Evolutionary conservation across 148 eudicot species (phyloP).

Genomic region (Arbutus unedo): DNA sequence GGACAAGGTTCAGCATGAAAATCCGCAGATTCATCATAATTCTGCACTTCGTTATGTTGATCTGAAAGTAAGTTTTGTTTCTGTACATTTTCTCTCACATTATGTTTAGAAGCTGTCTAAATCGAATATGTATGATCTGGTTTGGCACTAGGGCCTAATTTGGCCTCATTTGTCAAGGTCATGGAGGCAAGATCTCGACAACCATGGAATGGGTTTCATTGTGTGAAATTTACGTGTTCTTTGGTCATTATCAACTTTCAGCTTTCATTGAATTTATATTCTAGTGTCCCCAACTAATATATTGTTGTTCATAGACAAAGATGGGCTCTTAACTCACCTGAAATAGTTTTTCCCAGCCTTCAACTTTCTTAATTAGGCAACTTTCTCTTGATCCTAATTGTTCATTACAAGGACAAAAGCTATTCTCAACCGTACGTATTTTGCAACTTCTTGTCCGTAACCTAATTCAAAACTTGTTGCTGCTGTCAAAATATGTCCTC

Average conservation of each 20-base stretch:
- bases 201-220: neutral
- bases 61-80: constrained; percentile 60
- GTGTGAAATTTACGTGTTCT: neutral
- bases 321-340: neutral
- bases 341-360: neutral
- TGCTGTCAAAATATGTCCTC: neutral
- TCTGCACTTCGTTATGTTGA: constrained; percentile 62
- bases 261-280: neutral
- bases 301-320: constrained; percentile 1
- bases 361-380: neutral
- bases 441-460: neutral
- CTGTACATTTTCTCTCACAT: neutral
- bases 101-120: constrained; percentile 5
- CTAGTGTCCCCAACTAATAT: neutral
- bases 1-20: constrained; percentile 59
- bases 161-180: neutral
- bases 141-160: neutral
- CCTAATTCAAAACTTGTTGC: neutral
- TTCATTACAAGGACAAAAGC: neutral
- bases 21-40: constrained; percentile 48
- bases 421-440: neutral
- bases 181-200: neutral
- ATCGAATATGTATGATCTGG: neutral
- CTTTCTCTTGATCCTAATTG: neutral
- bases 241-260: neutral